These are phyloP conservation scores for Apiotrichum veenhuisii DNA, from an alignment of 1,284 basidiomycete species.

Conservation along the genomic window DNA sequence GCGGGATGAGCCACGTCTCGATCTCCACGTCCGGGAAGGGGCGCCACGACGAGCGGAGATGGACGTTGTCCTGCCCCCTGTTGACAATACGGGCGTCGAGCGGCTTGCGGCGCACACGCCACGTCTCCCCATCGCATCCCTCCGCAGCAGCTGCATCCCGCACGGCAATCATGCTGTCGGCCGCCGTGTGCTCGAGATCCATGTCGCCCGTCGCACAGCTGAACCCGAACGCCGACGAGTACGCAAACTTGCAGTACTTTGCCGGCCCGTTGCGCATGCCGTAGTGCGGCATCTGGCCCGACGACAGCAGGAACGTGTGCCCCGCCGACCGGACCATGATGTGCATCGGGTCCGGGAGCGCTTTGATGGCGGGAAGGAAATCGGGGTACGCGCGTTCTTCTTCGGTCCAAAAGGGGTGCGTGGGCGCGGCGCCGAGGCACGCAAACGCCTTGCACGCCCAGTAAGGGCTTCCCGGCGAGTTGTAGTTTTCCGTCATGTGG, in stretches of 20 bases:
- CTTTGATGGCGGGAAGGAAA: slow-evolving; percentile 48
- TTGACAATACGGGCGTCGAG: slow-evolving; percentile 61
- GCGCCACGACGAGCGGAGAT: slow-evolving; percentile 66
- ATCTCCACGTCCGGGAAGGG: slow-evolving; percentile 69
- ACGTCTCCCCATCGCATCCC: slow-evolving; percentile 58
- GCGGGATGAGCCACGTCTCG: slow-evolving; percentile 71
- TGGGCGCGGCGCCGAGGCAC: slow-evolving; percentile 60
- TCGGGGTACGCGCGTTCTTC: slow-evolving; percentile 62
- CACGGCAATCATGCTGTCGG: slow-evolving; percentile 65
- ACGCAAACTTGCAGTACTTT: slow-evolving; percentile 72
- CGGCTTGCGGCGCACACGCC: slow-evolving; percentile 64
- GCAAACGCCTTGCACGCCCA: slow-evolving; percentile 78
- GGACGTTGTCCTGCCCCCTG: slow-evolving; percentile 47
- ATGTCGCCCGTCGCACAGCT: slow-evolving; percentile 65
- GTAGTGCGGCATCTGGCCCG: slow-evolving; percentile 73
- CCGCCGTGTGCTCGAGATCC: slow-evolving; percentile 66
- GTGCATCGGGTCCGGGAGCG: slow-evolving; percentile 63
- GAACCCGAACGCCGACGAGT: slow-evolving; percentile 70
- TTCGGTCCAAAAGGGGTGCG: slow-evolving; percentile 67
- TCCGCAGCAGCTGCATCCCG: slow-evolving; percentile 61
- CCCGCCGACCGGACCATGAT: slow-evolving; percentile 57
- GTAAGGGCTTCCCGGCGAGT: slow-evolving; percentile 69
- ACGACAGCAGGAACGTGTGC: slow-evolving; percentile 68
- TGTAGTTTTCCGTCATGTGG: slow-evolving; percentile 72
- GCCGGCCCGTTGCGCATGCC: slow-evolving; percentile 70